Conservation (phyloP, 257 asterid genomes). For the Capsicum baccatum region DNA sequence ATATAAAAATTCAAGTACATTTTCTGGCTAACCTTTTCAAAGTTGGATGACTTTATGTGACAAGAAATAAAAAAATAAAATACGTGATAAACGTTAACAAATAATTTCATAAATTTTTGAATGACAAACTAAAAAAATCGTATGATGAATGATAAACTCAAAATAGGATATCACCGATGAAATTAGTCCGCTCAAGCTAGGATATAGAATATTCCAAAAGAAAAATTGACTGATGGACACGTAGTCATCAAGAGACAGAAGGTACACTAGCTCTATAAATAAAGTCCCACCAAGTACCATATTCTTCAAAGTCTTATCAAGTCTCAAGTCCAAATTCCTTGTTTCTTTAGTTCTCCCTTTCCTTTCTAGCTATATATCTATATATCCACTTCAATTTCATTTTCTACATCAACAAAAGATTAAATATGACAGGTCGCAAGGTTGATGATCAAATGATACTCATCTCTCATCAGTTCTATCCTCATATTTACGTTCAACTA, state of each 20-base stretch:
- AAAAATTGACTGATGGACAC: not conserved
- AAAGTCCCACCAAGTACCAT: not conserved
- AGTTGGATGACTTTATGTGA: too few relatives aligned
- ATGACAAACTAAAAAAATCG: too few relatives aligned
- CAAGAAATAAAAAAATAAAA: too few relatives aligned
- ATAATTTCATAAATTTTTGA: too few relatives aligned
- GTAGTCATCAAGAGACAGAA: not conserved
- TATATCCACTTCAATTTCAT: not conserved
- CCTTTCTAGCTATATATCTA: not conserved
- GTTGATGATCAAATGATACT: conserved; percentile 57
- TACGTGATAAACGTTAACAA: too few relatives aligned
- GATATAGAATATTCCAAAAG: not conserved
- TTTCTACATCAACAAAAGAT: not conserved
- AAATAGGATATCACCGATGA: too few relatives aligned
- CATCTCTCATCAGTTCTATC: conserved; percentile 61
- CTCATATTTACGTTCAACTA: conserved; percentile 41
- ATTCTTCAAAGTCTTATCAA: not conserved
- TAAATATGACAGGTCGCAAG: conserved; percentile 27
- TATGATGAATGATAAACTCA: too few relatives aligned
- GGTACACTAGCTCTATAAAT: conserved; percentile 2
- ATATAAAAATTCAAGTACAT: too few relatives aligned
- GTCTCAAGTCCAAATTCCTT: too few relatives aligned
- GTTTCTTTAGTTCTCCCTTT: not conserved
- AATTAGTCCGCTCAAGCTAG: not conserved
- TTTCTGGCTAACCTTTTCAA: too few relatives aligned